A percentile compares a stretch with the other conserved stretches of the same genome.
Evolutionary conservation across 768 basidiomycete species (phyloP).

Genomic region (Macrolepiota dolichaula): DNA sequence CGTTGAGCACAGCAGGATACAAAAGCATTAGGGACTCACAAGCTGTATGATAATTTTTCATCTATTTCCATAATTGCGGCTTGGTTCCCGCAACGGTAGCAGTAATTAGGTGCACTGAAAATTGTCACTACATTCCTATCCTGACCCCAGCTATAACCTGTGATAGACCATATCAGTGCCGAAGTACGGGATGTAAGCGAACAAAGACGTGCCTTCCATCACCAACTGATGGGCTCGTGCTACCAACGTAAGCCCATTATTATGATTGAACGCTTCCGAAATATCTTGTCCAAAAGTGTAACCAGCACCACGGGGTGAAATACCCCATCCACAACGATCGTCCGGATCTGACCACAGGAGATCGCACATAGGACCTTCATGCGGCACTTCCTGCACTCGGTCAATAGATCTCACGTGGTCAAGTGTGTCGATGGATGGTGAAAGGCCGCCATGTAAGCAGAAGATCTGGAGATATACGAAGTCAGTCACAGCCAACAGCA

Average conservation of each 20-base stretch:
- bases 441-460: slow-evolving; percentile 96
- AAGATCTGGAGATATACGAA: slow-evolving; percentile 69
- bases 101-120: slow-evolving; percentile 99
- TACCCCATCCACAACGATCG: slow-evolving; percentile 99
- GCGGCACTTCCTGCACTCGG: slow-evolving; percentile 98
- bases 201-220: slow-evolving; percentile 78
- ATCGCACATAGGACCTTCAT: slow-evolving; percentile 99
- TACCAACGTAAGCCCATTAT: slow-evolving; percentile 95
- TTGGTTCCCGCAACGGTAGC: slow-evolving; percentile 99
- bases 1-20: background rate
- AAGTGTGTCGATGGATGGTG: slow-evolving; percentile 98
- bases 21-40: slow-evolving; percentile 47
- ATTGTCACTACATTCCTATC: slow-evolving; percentile 99
- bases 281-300: slow-evolving; percentile 99
- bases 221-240: slow-evolving; percentile 93
- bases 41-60: slow-evolving; percentile 93
- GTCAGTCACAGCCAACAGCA: slow-evolving; percentile 14
- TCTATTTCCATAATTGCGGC: slow-evolving; percentile 99
- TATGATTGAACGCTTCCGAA: slow-evolving; percentile 98
- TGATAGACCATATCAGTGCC: background rate
- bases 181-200: background rate
- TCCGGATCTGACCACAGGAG: slow-evolving; percentile 99
- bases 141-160: slow-evolving; percentile 96
- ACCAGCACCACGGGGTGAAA: slow-evolving; percentile 96
- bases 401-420: slow-evolving; percentile 99